phyloP scores from a whole-genome alignment of 768 basidiomycete genomes.

The Suillus luteus region DNA sequence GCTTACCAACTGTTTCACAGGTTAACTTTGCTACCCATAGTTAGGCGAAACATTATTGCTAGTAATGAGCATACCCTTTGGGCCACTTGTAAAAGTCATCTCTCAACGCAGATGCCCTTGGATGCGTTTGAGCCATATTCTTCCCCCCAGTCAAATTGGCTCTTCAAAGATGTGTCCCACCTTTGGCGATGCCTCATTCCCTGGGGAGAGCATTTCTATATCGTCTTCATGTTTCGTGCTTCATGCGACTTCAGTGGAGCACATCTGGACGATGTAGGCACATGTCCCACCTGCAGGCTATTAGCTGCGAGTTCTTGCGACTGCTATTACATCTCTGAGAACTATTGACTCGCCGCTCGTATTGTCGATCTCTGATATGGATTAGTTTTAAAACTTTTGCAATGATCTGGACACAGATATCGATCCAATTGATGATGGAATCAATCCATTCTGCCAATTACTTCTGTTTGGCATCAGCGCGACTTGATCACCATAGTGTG shows the following conservation, averaged over 20 bases:
- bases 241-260: neutral
- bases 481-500: too few relatives aligned
- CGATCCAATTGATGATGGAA: too few relatives aligned
- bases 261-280: neutral
- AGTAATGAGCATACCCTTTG: neutral
- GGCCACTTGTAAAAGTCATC: neutral
- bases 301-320: neutral
- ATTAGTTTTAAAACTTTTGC: too few relatives aligned
- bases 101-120: neutral
- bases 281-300: neutral
- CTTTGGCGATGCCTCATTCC: conserved; percentile 35
- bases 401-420: too few relatives aligned
- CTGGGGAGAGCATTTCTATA: conserved; percentile 29
- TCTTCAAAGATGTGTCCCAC: conserved; percentile 17
- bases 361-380: neutral
- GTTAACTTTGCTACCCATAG: neutral
- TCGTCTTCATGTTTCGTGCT: conserved; percentile 10
- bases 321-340: neutral
- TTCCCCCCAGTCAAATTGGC: conserved; percentile 34
- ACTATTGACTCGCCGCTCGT: neutral
- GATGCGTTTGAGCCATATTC: neutral
- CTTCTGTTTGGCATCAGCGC: too few relatives aligned
- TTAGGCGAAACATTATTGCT: neutral
- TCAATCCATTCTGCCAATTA: too few relatives aligned
- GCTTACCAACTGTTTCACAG: neutral